Evolutionary conservation across 1,284 basidiomycete species (phyloP).

Genomic region (Papiliotrema nemorosa): DNA sequence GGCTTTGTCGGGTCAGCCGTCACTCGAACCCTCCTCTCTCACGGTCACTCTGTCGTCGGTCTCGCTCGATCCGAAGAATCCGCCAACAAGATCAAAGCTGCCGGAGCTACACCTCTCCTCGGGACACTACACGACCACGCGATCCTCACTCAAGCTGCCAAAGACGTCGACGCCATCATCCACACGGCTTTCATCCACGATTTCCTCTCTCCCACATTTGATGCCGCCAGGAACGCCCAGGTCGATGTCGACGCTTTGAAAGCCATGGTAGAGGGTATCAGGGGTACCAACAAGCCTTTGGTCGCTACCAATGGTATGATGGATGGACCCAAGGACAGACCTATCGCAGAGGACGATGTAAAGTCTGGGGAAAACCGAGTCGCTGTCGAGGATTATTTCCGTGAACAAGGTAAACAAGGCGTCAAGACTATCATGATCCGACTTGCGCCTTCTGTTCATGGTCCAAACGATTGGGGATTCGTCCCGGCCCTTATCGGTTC

Average conservation of each 20-base stretch:
- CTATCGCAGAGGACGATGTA: neutral
- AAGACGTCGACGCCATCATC: slow-evolving; percentile 19
- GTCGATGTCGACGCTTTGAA: slow-evolving; percentile 12
- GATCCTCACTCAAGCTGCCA: slow-evolving; percentile 11
- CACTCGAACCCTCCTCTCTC: slow-evolving; percentile 13
- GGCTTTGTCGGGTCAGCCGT: slow-evolving; percentile 22
- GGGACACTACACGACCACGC: slow-evolving; percentile 15
- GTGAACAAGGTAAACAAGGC: slow-evolving; percentile 9
- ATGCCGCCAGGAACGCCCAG: neutral
- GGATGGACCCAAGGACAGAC: neutral
- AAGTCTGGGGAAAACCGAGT: neutral
- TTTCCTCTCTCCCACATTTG: neutral
- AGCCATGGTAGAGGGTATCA: slow-evolving; percentile 18
- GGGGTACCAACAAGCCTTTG: slow-evolving; percentile 26
- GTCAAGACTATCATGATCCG: slow-evolving; percentile 18
- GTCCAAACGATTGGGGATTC: slow-evolving; percentile 17
- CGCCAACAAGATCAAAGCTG: slow-evolving; percentile 9
- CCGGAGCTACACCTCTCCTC: slow-evolving; percentile 4
- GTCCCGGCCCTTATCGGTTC: slow-evolving; percentile 8
- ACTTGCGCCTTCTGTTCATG: slow-evolving; percentile 26
- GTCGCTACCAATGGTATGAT: slow-evolving; percentile 14
- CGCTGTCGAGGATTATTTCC: slow-evolving; percentile 5
- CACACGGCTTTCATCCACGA: slow-evolving; percentile 15
- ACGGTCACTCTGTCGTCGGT: slow-evolving; percentile 20
- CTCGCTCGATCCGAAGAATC: slow-evolving; percentile 15